Evolutionary conservation across 495 filamentous ascomycete species (phyloP), one percentile per base, ranked within the genome.

Genomic region (Elaphomyces granulatus): DNA sequence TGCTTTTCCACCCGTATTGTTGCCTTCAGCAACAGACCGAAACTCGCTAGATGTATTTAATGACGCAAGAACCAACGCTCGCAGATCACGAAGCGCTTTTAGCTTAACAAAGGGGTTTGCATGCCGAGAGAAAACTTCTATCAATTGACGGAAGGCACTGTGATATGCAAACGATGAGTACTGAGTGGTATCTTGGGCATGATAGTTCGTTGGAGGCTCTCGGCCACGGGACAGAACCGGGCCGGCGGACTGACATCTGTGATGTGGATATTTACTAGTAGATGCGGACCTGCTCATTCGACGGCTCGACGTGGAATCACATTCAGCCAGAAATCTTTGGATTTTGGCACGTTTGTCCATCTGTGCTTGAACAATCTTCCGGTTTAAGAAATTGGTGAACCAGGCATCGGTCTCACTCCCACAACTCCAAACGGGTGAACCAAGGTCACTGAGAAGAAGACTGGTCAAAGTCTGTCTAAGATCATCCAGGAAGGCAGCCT

Each of bases 381-480:
- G 77, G 10, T 81, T 78, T 2, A 93, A 54, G 15, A 70, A 73
- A 44, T 78, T 75, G 3, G 74, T 71, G 52, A 94, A 88, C 84
- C 88, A 95, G 17, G 68, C 74, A 48, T 96, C 90, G 12, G 88
- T 98, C 62, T 98, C 90, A 45, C 83, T 88, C 10, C 90, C 68
- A 44, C 78, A 75, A 21, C 78, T 74, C 60, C 87, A 94, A 10
- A 94, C 79, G 7, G 81, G 72, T 33, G 78, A 83, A 7, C 86
- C 84, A 12, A 98, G 67, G 58, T 98, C 90, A 44, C 87, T 95
- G 21, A 96, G 62, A 7, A 98, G 67, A 20, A 98, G 63, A 46
- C 85, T 86, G 10, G 80, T 85, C 38, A 95, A 60, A 1, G 76
- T 81, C 51, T 85, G 82, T 50, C 78, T 78, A 21, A 94, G 63